Base-by-base conservation (phyloP, 2,329 filamentous ascomycete genomes). In the Pestalotiopsis fici region DNA sequence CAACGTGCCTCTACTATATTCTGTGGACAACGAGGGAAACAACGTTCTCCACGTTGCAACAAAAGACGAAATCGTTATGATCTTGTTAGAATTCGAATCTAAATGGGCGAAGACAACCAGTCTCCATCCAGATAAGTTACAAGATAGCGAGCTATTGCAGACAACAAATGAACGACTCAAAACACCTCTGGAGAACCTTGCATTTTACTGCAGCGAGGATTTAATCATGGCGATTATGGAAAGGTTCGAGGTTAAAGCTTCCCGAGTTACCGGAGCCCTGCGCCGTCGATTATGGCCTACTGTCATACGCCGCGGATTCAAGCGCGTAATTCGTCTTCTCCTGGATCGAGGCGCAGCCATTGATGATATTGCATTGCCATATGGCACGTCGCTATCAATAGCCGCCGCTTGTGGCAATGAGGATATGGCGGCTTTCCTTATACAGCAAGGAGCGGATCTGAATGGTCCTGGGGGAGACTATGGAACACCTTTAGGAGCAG, bases 1-100 rank as follows among this genome's bases (percentile, higher is more conserved):
- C 2, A 39, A 39, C 15, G 37, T 39, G 6, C 37, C 37, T 7
- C 15, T 47, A 1, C 39, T 47, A 5, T 47, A 6, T 3, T 15
- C 39, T 1, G 15, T 18, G 39, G 39, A 12, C 3, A 0, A n/a
- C 4, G 0, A 7, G 2, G 39, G 13, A 6, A 4, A 7, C 3
- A 47, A 47, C 15, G 15, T 6, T 47, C 39, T 47, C 13, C 39
- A 47, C 6, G 6, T 47, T n/a, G 3, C 18, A 2, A 1, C 15
- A 2, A 4, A 47, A 5, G 15, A n/a, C 39, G 39, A 3, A 21
- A 4, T n/a, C 5, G 39, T 18, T 5, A 47, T 2, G 6, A 15
- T 4, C 3, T 5, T 47, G 3, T 6, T 47, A 15, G 13, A 47
- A 1, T 47, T 47, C 18, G 39, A 47, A 47, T 12, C 1, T 12